Conservation (phyloP, 139 green algal genomes). For the Volvox reticuliferus region DNA sequence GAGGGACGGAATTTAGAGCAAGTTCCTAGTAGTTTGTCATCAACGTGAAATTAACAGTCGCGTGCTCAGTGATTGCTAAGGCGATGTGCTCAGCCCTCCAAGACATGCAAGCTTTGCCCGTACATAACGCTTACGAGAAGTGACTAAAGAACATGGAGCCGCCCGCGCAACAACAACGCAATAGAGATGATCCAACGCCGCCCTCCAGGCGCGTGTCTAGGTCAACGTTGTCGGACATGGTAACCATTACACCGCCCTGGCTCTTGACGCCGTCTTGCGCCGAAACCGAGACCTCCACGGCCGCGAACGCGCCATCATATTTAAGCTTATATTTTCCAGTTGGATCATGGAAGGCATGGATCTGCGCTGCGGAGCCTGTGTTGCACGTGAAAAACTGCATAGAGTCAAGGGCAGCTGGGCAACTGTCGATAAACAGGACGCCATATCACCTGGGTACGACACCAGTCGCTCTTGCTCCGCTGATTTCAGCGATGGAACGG, state of each 20-base stretch:
- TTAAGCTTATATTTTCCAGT: constrained; percentile 49
- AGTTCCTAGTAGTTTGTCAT: no score
- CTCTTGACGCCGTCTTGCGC: constrained; percentile 49
- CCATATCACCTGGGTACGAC: not conserved
- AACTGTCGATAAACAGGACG: not conserved
- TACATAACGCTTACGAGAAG: constrained; percentile 34
- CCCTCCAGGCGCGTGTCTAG: constrained; percentile 52
- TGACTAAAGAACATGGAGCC: constrained; percentile 55
- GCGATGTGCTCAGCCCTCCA: no score
- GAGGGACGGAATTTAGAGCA: no score
- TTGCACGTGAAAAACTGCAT: not conserved
- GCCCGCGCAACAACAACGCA: constrained; percentile 61
- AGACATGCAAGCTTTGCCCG: not conserved
- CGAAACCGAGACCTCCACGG: constrained; percentile 38
- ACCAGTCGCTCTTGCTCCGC: not conserved
- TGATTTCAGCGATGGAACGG: not conserved
- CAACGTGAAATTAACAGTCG: no score
- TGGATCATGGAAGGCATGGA: constrained; percentile 20
- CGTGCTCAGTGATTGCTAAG: no score
- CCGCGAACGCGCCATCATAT: constrained; percentile 38
- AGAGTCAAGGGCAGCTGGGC: no score
- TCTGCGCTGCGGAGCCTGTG: constrained; percentile 16
- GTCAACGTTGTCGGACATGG: constrained; percentile 54
- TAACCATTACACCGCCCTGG: constrained; percentile 57
- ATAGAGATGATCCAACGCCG: constrained; percentile 20